These are phyloP conservation scores for Podila verticillata DNA, from an alignment of 192 early-diverging fungal species.

Conservation along the genomic window DNA sequence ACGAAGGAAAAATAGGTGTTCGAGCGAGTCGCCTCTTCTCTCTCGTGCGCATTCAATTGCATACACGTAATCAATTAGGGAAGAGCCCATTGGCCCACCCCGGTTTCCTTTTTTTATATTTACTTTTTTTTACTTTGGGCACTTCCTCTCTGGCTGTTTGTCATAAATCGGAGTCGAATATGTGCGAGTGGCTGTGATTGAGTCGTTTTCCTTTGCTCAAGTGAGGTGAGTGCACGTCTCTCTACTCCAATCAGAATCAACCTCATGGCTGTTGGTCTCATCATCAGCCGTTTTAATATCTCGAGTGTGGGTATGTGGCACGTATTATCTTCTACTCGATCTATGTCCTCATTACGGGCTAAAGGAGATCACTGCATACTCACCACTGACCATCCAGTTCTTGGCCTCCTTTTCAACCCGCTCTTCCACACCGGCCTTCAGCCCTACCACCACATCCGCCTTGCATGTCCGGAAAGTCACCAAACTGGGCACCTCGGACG, in stretches of 20 bases:
- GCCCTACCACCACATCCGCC: conserved; percentile 83
- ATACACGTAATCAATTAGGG: not conserved
- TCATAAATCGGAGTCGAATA: no score
- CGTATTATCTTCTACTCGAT: not conserved
- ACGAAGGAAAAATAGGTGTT: no score
- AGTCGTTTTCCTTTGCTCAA: no score
- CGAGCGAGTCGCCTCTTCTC: no score
- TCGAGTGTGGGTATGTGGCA: no score
- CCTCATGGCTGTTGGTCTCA: no score
- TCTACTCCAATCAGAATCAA: no score
- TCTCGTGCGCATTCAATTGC: not conserved
- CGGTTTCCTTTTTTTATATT: not conserved
- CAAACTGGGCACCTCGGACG: conserved; percentile 68
- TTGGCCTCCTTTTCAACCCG: conserved; percentile 54
- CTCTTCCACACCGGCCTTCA: conserved; percentile 65
- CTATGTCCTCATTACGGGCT: not conserved
- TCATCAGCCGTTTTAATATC: no score
- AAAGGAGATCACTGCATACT: conserved; percentile 75
- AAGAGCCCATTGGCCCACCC: not conserved
- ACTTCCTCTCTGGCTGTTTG: no score
- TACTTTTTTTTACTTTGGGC: not conserved
- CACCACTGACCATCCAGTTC: conserved; percentile 77
- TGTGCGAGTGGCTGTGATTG: no score
- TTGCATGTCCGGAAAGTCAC: conserved; percentile 88
- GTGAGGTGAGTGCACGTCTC: no score